phyloP scores from a whole-genome alignment of 257 asterid genomes.

The Solanum chiquidenum region DNA sequence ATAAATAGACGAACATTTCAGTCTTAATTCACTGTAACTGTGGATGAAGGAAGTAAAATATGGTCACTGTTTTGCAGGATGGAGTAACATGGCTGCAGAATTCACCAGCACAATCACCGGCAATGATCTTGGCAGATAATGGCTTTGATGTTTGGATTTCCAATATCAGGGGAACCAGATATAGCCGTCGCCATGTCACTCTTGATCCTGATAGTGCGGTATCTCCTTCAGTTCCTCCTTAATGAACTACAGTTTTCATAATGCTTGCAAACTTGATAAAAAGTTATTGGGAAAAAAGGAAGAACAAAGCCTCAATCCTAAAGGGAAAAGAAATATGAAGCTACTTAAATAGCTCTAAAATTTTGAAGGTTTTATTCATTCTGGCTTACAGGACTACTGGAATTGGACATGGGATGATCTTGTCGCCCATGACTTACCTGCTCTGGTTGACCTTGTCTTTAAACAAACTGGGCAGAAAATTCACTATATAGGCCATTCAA shows the following conservation, averaged over 20 bases:
- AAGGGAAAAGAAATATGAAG: not conserved
- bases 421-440: slow-evolving; percentile 27
- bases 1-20: not conserved
- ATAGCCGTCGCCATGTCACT: slow-evolving; percentile 12
- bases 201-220: slow-evolving; percentile 11
- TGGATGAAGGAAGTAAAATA: not conserved
- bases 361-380: not conserved
- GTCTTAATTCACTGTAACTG: not conserved
- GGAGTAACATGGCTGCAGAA: slow-evolving; percentile 23
- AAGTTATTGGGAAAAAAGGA: not conserved
- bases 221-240: not conserved
- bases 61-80: slow-evolving; percentile 3
- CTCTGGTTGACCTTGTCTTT: slow-evolving; percentile 15
- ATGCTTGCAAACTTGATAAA: not conserved
- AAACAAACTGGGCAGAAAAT: slow-evolving; percentile 19
- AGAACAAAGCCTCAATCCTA: not conserved
- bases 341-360: not conserved
- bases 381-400: slow-evolving; percentile 24
- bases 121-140: slow-evolving; percentile 16
- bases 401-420: slow-evolving; percentile 49
- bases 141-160: slow-evolving; percentile 36
- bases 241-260: not conserved
- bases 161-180: slow-evolving; percentile 15
- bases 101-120: slow-evolving; percentile 14
- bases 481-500: slow-evolving; percentile 37